Evolutionary conservation across 108 stramenopile genomes (phyloP).

Genomic region (Cyclotella cryptica): DNA sequence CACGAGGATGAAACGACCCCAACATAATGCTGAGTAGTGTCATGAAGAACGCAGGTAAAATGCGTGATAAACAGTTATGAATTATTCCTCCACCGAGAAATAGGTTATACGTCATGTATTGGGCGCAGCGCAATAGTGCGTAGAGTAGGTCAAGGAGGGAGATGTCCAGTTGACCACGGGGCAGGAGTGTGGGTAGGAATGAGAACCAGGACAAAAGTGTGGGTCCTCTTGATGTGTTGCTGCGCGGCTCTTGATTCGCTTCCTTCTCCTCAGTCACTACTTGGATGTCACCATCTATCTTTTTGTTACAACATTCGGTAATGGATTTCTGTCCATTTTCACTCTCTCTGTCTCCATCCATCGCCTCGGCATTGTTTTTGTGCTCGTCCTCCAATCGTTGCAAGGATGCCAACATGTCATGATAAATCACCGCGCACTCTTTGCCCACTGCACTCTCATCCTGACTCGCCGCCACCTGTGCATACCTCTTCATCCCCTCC

Average conservation of each 20-base stretch:
- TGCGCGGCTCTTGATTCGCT: neutral
- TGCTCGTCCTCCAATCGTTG: neutral
- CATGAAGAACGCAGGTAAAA: constrained; percentile 24
- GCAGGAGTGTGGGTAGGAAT: constrained; percentile 50
- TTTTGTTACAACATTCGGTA: too few relatives aligned
- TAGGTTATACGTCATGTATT: constrained; percentile 14
- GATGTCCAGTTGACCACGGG: constrained; percentile 82
- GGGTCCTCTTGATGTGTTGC: neutral
- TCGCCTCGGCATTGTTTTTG: too few relatives aligned
- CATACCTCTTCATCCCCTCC: constrained; percentile 33
- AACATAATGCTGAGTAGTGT: constrained; percentile 12
- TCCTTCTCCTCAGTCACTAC: neutral
- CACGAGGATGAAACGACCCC: constrained; percentile 31
- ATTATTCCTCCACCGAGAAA: constrained; percentile 31
- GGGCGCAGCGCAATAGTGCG: constrained; percentile 54
- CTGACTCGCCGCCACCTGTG: constrained; percentile 25
- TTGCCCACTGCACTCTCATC: constrained; percentile 8
- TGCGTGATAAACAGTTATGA: constrained; percentile 2
- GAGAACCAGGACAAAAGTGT: neutral
- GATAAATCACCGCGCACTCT: constrained; percentile 22
- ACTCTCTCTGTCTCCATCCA: neutral
- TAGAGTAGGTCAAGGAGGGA: constrained; percentile 59
- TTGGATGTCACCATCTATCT: too few relatives aligned
- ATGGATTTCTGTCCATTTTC: neutral
- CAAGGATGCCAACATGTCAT: constrained; percentile 25